Conservation (phyloP, 2,329 filamentous ascomycete species). For the Dactylellina drechsleri region DNA sequence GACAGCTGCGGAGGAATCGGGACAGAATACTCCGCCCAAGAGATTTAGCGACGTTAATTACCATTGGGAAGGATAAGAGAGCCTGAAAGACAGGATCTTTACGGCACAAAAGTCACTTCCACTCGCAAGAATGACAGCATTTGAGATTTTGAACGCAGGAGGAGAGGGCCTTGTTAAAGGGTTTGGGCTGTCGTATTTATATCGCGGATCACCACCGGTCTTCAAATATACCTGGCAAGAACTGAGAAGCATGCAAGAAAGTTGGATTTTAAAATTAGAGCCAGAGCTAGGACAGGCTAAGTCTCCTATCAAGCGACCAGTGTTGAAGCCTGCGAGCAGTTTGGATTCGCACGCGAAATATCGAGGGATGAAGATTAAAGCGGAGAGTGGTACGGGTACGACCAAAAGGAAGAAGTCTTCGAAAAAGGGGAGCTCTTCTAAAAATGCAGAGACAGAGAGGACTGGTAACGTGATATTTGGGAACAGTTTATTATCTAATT, state of each 20-base stretch:
- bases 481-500: background rate
- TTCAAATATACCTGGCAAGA: slow-evolving; percentile 25
- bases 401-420: background rate
- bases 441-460: background rate
- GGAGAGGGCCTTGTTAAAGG: slow-evolving; percentile 24
- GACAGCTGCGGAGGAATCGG: slow-evolving; percentile 1
- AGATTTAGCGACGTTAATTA: background rate
- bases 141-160: slow-evolving; percentile 35
- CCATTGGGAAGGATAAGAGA: slow-evolving; percentile 26
- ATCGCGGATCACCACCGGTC: slow-evolving; percentile 39
- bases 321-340: too few species aligned
- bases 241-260: slow-evolving; percentile 25
- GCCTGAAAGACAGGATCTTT: background rate
- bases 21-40: background rate
- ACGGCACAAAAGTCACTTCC: slow-evolving; percentile 7
- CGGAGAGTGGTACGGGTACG: background rate
- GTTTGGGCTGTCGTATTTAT: slow-evolving; percentile 34
- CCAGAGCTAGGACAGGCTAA: background rate
- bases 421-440: background rate
- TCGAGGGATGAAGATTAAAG: slow-evolving; percentile 11
- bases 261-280: slow-evolving; percentile 28
- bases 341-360: slow-evolving; percentile 9
- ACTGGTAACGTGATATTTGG: background rate
- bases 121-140: slow-evolving; percentile 24
- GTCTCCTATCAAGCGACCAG: background rate